A percentile compares a stretch with the other conserved stretches of the same genome.
Conservation (phyloP, 345 rosid species). For the Hevea brasiliensis region DNA sequence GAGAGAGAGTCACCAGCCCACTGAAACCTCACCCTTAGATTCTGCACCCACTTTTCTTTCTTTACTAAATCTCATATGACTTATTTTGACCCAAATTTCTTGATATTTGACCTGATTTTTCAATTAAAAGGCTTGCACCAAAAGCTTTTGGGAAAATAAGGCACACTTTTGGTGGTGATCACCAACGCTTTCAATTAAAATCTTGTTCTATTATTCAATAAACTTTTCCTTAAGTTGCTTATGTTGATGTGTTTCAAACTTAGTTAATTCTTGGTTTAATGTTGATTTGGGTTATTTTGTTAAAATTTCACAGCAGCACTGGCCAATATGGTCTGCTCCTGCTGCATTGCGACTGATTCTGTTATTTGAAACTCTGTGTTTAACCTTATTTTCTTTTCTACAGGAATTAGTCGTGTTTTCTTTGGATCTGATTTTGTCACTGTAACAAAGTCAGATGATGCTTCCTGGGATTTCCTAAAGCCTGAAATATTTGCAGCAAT, state of each 20-base stretch:
- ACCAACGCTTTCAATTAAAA: neutral
- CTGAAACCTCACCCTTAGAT: too few species aligned
- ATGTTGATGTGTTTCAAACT: neutral
- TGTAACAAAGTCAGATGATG: slow-evolving; percentile 83
- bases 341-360: too few species aligned
- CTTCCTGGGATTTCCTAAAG: slow-evolving; percentile 79
- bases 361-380: neutral
- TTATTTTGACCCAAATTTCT: too few species aligned
- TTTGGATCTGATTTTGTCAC: slow-evolving; percentile 90
- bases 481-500: slow-evolving; percentile 92
- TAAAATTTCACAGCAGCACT: neutral
- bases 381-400: slow-evolving; percentile 20
- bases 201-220: neutral
- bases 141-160: too few species aligned
- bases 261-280: too few species aligned
- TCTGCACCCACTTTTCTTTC: too few species aligned
- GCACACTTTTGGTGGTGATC: neutral
- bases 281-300: too few species aligned
- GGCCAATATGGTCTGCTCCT: neutral
- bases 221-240: neutral
- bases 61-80: too few species aligned
- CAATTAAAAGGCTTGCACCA: too few species aligned
- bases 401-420: slow-evolving; percentile 82
- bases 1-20: too few species aligned
- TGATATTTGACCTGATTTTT: too few species aligned